Evolutionary conservation across 805 yeast genomes (phyloP), one percentile per base, ranked within the genome.

Genomic region (Dipodascus geniculatus): DNA sequence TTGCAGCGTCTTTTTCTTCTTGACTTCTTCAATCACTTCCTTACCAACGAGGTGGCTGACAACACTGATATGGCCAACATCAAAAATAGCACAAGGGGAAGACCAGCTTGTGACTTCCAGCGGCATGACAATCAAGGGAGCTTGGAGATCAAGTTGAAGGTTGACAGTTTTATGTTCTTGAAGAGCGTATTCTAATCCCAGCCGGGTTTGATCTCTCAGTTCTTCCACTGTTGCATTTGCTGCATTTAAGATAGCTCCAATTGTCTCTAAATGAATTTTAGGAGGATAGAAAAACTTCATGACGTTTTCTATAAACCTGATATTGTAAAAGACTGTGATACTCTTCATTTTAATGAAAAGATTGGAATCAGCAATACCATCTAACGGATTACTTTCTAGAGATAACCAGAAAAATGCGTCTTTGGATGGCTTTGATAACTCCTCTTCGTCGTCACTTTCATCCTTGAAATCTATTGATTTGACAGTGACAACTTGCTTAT

Each of bases 221-320:
- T 95, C 97, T 63, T 89, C 96, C 55, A 93, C 85, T 0, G 96
- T 90, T 0, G 90, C 87, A 57, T 90, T 96, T 0, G 99, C 99
- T 1, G 96, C 98, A 66, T 80, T 83, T 80, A 93, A 80, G 23
- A 95, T 79, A 8, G 93, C 93, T 38, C 89, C 91, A 22, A 93
- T 81, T 0, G 97, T 89, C 62, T 90, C 96, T 54, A 82, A 73
- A 61, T 90, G 95, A 23, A 81, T 81, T 55, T 81, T 81, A 20
- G 96, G 96, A 1, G 97, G 96, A 50, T 78, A 81, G 73, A 93
- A 93, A 63, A 95, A 91, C 55, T 67, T 70, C 16, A 78, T 75
- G 51, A 93, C 74, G 55, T 81, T 85, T 60, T 89, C 93, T 28
- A 91, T 74, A 59, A 93, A 86, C 48, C 74, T 76, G n/a, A 87